Evolutionary conservation across 179 eudicot species (phyloP).

Genomic region (Beta macrorhiza): DNA sequence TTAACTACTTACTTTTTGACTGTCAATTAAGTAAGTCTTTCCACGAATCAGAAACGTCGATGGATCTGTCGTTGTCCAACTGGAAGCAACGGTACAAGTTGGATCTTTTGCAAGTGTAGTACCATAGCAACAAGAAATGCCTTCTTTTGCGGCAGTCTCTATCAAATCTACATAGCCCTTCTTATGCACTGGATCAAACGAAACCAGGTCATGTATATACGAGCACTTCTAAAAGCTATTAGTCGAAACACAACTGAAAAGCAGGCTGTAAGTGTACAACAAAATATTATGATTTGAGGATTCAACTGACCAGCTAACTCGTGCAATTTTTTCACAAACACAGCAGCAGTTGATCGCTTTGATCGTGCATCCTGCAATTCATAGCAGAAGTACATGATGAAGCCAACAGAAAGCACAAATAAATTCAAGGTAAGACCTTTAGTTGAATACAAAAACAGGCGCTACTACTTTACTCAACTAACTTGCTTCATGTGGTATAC

Average conservation of each 20-base stretch:
- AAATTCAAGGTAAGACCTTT: neutral
- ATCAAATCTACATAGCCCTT: slow-evolving; percentile 48
- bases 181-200: slow-evolving; percentile 38
- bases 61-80: slow-evolving; percentile 41
- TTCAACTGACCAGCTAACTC: slow-evolving; percentile 58
- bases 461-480: neutral
- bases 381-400: neutral
- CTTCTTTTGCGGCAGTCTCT: slow-evolving; percentile 32
- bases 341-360: slow-evolving; percentile 57
- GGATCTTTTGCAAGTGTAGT: slow-evolving; percentile 40
- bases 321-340: slow-evolving; percentile 70
- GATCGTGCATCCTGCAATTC: slow-evolving; percentile 49
- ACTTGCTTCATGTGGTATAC: too few species aligned
- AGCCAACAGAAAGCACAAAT: neutral
- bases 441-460: neutral
- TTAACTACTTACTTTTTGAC: slow-evolving; percentile 32
- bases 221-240: slow-evolving; percentile 8
- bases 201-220: neutral
- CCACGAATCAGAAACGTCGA: slow-evolving; percentile 45
- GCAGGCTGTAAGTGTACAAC: neutral
- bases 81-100: slow-evolving; percentile 33
- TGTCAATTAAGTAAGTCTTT: slow-evolving; percentile 37
- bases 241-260: neutral
- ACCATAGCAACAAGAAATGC: slow-evolving; percentile 34
- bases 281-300: neutral